phyloP scores from a whole-genome alignment of 352 stramenopile species.

The Pythium biforme region DNA sequence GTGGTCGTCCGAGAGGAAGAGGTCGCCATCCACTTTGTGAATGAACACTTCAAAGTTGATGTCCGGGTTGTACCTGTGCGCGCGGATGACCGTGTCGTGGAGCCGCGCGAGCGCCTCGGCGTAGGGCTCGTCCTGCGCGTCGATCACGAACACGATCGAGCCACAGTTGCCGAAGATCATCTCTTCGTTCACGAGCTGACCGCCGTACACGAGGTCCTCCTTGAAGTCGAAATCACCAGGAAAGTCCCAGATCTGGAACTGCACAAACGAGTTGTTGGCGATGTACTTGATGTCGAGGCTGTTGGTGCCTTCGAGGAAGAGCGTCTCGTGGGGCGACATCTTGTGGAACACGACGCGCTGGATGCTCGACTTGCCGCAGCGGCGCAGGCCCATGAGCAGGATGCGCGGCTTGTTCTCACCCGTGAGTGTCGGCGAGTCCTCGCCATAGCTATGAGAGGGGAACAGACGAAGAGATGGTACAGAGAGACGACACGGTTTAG shows the following conservation, averaged over 20 bases:
- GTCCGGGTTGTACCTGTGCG: conserved; percentile 92
- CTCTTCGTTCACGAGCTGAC: conserved; percentile 88
- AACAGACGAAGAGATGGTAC: neutral
- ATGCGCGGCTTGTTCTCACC: conserved; percentile 93
- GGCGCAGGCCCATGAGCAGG: conserved; percentile 96
- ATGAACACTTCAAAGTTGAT: conserved; percentile 99
- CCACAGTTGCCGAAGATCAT: conserved; percentile 92
- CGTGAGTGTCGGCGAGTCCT: conserved; percentile 68
- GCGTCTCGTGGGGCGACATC: conserved; percentile 98
- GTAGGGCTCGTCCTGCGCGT: conserved; percentile 95
- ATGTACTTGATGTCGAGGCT: conserved; percentile 95
- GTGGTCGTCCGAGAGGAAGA: conserved; percentile 98
- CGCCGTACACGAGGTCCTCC: conserved; percentile 87
- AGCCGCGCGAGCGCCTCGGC: conserved; percentile 84
- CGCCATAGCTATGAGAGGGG: conserved; percentile 47
- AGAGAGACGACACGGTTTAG: no score
- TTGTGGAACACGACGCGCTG: conserved; percentile 99
- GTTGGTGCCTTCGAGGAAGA: conserved; percentile 93
- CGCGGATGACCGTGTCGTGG: conserved; percentile 85
- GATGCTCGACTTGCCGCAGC: conserved; percentile 88
- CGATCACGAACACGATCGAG: conserved; percentile 97
- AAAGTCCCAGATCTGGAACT: conserved; percentile 99
- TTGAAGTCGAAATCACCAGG: conserved; percentile 94
- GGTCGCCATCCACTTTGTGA: conserved; percentile 98
- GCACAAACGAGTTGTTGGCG: conserved; percentile 97